phyloP scores from a whole-genome alignment of 805 yeast genomes.

The Cyberlindnera maritima region DNA sequence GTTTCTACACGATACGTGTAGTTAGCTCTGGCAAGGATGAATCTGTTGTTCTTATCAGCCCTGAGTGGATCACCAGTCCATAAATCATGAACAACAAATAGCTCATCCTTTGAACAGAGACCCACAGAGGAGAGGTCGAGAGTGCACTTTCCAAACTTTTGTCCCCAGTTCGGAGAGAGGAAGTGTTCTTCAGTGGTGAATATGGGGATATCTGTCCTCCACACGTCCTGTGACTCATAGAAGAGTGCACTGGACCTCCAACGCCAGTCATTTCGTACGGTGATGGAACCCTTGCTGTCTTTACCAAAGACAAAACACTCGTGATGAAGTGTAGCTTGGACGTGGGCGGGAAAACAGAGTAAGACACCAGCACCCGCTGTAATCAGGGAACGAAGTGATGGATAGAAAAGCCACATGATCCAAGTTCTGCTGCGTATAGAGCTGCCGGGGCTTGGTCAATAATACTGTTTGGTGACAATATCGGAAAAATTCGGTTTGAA shows the following conservation, averaged over 20 bases:
- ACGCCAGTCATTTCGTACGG: constrained; percentile 2
- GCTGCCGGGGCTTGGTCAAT: too few relatives aligned
- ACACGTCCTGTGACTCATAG: background rate
- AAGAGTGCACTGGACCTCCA: constrained; percentile 8
- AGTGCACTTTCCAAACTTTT: constrained; percentile 8
- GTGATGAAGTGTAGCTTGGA: background rate
- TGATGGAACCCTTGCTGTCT: background rate
- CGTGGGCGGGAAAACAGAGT: background rate
- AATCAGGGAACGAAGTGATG: too few relatives aligned
- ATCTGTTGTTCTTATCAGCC: background rate
- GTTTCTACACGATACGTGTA: background rate
- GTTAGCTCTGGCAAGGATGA: background rate
- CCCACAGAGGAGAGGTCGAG: constrained; percentile 1
- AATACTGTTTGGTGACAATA: too few relatives aligned
- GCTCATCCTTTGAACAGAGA: background rate
- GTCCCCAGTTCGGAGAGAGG: constrained; percentile 1
- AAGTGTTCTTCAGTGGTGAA: constrained; percentile 1
- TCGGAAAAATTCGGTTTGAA: background rate
- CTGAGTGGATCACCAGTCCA: background rate
- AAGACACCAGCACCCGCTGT: too few relatives aligned
- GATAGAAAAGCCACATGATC: too few relatives aligned
- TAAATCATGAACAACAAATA: background rate
- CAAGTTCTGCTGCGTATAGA: too few relatives aligned
- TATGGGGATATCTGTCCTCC: constrained; percentile 6
- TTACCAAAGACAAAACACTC: constrained; percentile 1